These are phyloP conservation scores for Ceratobasidium sp. DNA, from an alignment of 1,284 basidiomycete genomes.

Conservation along the genomic window DNA sequence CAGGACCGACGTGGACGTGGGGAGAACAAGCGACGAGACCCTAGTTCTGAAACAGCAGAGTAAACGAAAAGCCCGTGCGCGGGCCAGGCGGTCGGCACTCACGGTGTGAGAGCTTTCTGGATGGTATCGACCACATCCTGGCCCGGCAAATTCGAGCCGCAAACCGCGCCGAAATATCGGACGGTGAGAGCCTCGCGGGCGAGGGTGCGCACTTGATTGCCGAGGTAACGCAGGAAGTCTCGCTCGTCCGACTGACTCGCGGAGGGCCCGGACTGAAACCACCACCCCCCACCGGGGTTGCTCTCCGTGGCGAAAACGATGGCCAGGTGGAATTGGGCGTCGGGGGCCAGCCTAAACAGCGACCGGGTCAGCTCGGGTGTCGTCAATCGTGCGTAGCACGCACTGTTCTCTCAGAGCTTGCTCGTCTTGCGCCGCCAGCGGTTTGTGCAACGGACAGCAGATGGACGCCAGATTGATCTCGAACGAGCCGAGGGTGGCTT, in stretches of 20 bases:
- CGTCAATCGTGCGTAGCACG: neutral
- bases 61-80: neutral
- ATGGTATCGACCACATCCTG: neutral
- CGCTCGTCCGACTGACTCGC: neutral
- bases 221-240: neutral
- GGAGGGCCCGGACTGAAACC: neutral
- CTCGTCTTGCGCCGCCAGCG: neutral
- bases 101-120: neutral
- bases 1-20: neutral
- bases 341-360: neutral
- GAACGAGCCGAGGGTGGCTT: neutral
- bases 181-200: neutral
- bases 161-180: neutral
- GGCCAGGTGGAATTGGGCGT: neutral
- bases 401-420: neutral
- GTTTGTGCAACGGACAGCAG: neutral
- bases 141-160: constrained; percentile 2
- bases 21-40: neutral
- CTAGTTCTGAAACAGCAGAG: neutral
- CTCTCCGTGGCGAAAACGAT: constrained; percentile 22
- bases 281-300: constrained; percentile 5
- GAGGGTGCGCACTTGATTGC: neutral
- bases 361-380: neutral
- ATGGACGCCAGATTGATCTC: constrained; percentile 8
- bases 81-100: neutral